Evolutionary conservation across 768 basidiomycete species (phyloP), one percentile per base, ranked within the genome.

Genomic region (Leccinum longicurvipes): DNA sequence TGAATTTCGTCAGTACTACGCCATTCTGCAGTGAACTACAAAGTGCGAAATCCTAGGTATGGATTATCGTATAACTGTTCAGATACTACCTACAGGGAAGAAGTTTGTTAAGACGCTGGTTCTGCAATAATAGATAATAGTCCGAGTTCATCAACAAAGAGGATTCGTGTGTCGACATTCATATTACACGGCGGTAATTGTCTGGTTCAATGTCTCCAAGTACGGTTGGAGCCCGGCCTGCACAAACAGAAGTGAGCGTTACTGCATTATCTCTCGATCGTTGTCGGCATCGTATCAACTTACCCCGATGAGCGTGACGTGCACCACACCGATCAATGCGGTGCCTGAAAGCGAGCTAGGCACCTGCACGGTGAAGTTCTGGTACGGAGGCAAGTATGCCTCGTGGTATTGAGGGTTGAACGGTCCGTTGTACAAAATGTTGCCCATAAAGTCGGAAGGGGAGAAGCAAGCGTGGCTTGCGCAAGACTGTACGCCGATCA

Each of bases 401-500:
- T 70, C 57, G 19, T 74, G 63, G 47, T 62, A 64, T 54, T 74
- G 59, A 0, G 81, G 80, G 24, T 65, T 59, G 55, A 72, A 82
- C 10, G 65, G 65, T 17, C 81, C 82, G 42, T 74, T 76, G 65
- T 79, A 81, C 46, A 82, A 67, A n/a, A 82, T 72, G 10, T 53
- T 60, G 12, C 80, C 80, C 61, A 81, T 56, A 17, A 65, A 52
- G 6, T 67, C 67, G 2, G 54, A 44, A n/a, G 72, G 67, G 6
- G 67, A 29, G 15, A 53, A 44, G 46, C 70, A 70, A 69, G 42
- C 60, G 53, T 29, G 47, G 57, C 19, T 19, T 17, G 73, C 39
- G 61, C 79, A 82, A 29, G 74, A 73, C 44, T 69, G 66, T 27
- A 82, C 32, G 6, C 72, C 79, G 50, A 82, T 74, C 27, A 76